Evolutionary conservation across 2,329 filamentous ascomycete species (phyloP).

Genomic region (Alternaria burnsii): DNA sequence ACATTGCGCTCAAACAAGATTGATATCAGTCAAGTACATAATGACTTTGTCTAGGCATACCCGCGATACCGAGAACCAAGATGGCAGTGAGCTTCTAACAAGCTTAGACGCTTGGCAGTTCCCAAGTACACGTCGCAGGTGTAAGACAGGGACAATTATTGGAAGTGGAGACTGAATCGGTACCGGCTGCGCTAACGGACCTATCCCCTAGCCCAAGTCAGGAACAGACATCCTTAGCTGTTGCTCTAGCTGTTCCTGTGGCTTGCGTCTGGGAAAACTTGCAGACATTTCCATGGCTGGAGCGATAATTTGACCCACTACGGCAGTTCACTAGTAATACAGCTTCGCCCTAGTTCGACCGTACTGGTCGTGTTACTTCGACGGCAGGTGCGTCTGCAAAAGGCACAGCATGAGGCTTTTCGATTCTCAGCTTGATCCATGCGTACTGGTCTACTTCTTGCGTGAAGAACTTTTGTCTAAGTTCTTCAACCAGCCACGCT

Average conservation of each 20-base stretch:
- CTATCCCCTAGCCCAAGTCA: conserved; percentile 11
- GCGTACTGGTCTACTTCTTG: conserved; percentile 50
- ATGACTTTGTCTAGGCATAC: not conserved
- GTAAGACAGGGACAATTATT: conserved; percentile 9
- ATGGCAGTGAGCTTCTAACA: not conserved
- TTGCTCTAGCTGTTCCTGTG: conserved; percentile 7
- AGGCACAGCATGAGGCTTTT: conserved; percentile 77
- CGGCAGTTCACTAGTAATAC: not conserved
- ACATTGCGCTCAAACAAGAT: not conserved
- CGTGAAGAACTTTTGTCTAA: conserved; percentile 52
- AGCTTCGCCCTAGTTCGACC: conserved; percentile 11
- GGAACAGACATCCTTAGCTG: conserved; percentile 11
- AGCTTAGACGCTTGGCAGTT: not conserved
- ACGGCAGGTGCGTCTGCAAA: conserved; percentile 76
- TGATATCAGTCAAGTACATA: not conserved
- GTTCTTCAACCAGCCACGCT: conserved; percentile 51
- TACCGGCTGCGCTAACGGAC: conserved; percentile 12
- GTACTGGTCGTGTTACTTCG: conserved; percentile 59
- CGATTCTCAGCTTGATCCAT: conserved; percentile 68
- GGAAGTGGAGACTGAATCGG: conserved; percentile 13
- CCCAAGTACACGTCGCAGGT: not conserved
- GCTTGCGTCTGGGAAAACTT: conserved; percentile 10
- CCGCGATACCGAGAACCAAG: not conserved
- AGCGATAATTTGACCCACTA: conserved; percentile 2
- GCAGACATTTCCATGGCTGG: not conserved